These are phyloP conservation scores for Trichoderma atroviride DNA, from an alignment of 2,329 filamentous ascomycete species.

Conservation along the genomic window DNA sequence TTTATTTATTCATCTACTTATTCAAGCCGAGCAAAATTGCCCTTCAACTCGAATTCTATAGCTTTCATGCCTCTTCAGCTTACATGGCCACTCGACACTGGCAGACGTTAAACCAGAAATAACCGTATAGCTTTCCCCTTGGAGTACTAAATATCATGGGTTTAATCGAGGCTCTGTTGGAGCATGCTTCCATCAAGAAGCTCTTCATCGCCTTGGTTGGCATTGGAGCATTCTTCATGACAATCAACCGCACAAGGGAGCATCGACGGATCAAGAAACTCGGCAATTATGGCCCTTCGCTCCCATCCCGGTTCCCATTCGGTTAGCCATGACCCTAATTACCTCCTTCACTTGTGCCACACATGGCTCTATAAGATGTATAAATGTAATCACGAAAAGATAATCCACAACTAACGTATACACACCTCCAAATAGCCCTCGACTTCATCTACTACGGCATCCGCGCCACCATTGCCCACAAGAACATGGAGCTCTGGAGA, in stretches of 20 bases:
- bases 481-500: slow-evolving; percentile 65
- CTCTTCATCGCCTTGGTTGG: slow-evolving; percentile 43
- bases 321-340: slow-evolving; percentile 41
- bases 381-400: neutral
- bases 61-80: neutral
- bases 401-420: neutral
- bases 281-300: slow-evolving; percentile 45
- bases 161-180: slow-evolving; percentile 52
- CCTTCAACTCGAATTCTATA: neutral
- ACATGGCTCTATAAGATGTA: neutral
- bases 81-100: neutral
- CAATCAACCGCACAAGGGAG: slow-evolving; percentile 45
- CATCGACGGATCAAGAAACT: slow-evolving; percentile 50
- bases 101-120: neutral
- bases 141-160: slow-evolving; percentile 44
- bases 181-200: slow-evolving; percentile 48
- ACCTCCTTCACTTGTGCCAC: neutral
- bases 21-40: too few species aligned
- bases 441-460: slow-evolving; percentile 66
- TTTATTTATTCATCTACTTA: neutral
- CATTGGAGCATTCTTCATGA: slow-evolving; percentile 43
- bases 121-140: neutral
- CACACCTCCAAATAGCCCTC: slow-evolving; percentile 49
- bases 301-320: slow-evolving; percentile 47
- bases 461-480: slow-evolving; percentile 52